Conservation (phyloP, 1,284 basidiomycete species). For the Rhodotorula mucilaginosa region DNA sequence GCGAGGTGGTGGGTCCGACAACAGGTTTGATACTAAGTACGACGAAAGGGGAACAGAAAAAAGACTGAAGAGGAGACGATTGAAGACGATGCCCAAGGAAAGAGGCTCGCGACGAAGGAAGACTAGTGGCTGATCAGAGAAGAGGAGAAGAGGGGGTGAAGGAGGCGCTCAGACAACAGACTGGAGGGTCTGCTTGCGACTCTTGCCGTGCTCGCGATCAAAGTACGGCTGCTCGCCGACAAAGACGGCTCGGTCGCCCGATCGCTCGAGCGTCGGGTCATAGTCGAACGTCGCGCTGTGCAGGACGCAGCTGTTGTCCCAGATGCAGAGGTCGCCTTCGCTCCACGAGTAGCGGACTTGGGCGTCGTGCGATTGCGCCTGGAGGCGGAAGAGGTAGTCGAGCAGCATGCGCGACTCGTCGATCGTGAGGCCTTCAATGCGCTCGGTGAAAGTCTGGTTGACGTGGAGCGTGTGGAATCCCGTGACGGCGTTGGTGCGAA, state of each 20-base stretch:
- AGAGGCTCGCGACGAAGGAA: not conserved
- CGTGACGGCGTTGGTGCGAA: slow-evolving; percentile 59
- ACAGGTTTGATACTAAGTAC: not conserved
- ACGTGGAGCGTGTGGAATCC: slow-evolving; percentile 66
- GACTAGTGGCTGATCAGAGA: not conserved
- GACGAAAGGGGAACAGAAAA: not conserved
- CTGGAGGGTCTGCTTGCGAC: slow-evolving; percentile 54
- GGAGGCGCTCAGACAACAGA: slow-evolving; percentile 8
- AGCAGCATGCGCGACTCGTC: slow-evolving; percentile 61
- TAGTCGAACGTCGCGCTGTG: slow-evolving; percentile 52
- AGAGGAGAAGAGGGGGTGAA: not conserved
- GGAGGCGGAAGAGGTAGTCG: slow-evolving; percentile 53
- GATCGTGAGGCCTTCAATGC: slow-evolving; percentile 60
- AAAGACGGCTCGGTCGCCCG: slow-evolving; percentile 62
- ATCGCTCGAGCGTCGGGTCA: slow-evolving; percentile 57
- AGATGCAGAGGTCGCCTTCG: slow-evolving; percentile 48
- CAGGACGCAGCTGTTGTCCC: slow-evolving; percentile 56
- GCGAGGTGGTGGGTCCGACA: slow-evolving; percentile 4
- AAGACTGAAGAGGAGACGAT: not conserved
- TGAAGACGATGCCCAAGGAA: not conserved
- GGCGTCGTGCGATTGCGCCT: slow-evolving; percentile 41
- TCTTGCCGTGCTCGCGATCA: slow-evolving; percentile 55
- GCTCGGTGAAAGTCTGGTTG: slow-evolving; percentile 63
- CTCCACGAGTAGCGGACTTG: slow-evolving; percentile 51
- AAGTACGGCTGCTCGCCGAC: slow-evolving; percentile 64